phyloP scores from a whole-genome alignment of 2,329 filamentous ascomycete genomes.

The Colletotrichum abscissum region DNA sequence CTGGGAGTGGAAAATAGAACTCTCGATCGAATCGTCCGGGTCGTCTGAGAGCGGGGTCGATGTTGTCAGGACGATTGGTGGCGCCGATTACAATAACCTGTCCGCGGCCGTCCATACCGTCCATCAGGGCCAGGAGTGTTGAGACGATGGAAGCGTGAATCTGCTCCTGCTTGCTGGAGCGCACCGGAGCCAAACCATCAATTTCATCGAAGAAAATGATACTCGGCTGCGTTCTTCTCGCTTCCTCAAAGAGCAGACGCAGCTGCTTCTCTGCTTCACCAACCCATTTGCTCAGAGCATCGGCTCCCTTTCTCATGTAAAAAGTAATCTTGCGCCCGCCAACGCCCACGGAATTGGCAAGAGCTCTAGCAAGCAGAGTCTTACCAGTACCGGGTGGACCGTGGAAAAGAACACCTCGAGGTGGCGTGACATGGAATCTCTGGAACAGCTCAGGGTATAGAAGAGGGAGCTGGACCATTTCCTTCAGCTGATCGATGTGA shows the following conservation, averaged over 20 bases:
- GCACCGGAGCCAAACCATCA: slow-evolving; percentile 92
- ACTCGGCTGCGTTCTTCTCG: slow-evolving; percentile 93
- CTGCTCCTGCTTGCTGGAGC: slow-evolving; percentile 98
- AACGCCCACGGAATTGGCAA: slow-evolving; percentile 90
- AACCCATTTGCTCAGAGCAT: slow-evolving; percentile 98
- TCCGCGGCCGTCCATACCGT: slow-evolving; percentile 97
- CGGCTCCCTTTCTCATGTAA: slow-evolving; percentile 99
- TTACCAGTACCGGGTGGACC: slow-evolving; percentile 98
- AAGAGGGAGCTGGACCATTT: slow-evolving; percentile 96
- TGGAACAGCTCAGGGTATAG: slow-evolving; percentile 95
- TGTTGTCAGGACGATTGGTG: slow-evolving; percentile 96
- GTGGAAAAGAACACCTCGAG: slow-evolving; percentile 94
- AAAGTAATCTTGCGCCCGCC: slow-evolving; percentile 96
- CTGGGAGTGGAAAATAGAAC: slow-evolving; percentile 96
- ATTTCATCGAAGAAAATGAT: slow-evolving; percentile 99
- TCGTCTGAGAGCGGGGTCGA: slow-evolving; percentile 93
- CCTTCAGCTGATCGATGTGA: slow-evolving; percentile 96
- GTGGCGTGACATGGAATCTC: slow-evolving; percentile 91
- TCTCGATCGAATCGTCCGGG: slow-evolving; percentile 97
- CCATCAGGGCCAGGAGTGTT: slow-evolving; percentile 93
- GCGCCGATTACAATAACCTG: slow-evolving; percentile 99
- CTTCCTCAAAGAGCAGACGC: slow-evolving; percentile 93
- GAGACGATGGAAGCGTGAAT: slow-evolving; percentile 98
- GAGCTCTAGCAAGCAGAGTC: slow-evolving; percentile 91
- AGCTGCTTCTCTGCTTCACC: slow-evolving; percentile 97